phyloP scores from a whole-genome alignment of 2,329 filamentous ascomycete species.

The Neofusicoccum cordaticola region DNA sequence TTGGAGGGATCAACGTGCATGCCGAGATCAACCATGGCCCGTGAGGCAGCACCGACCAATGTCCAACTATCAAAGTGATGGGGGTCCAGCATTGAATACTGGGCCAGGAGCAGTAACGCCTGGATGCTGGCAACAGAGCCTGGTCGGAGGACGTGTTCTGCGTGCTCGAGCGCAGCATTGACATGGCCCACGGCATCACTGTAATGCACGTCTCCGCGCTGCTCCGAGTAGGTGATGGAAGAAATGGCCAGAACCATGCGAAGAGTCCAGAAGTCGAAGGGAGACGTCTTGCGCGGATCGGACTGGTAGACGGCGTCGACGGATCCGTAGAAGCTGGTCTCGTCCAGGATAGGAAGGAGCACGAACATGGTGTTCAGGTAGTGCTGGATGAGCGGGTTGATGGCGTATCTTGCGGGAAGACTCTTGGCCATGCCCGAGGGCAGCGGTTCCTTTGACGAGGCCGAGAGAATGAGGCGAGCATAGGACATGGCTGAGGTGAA shows the following conservation, averaged over 20 bases:
- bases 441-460: constrained; percentile 70
- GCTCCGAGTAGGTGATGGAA: constrained; percentile 68
- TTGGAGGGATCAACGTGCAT: constrained; percentile 86
- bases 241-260: constrained; percentile 88
- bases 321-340: constrained; percentile 72
- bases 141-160: constrained; percentile 79
- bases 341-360: constrained; percentile 78
- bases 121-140: constrained; percentile 85
- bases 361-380: constrained; percentile 81
- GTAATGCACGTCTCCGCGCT: constrained; percentile 62
- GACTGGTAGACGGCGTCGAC: constrained; percentile 79
- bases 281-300: constrained; percentile 59
- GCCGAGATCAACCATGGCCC: constrained; percentile 84
- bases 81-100: constrained; percentile 88
- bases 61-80: constrained; percentile 94
- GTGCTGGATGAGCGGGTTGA: constrained; percentile 70
- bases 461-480: constrained; percentile 81
- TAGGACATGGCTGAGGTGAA: constrained; percentile 89
- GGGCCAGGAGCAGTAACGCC: constrained; percentile 77
- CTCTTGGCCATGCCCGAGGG: constrained; percentile 58
- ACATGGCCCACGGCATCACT: constrained; percentile 60
- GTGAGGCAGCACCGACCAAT: constrained; percentile 82
- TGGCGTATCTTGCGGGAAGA: constrained; percentile 69
- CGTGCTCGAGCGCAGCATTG: constrained; percentile 68
- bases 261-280: constrained; percentile 78